These are phyloP conservation scores for Candida ascalaphidarum DNA, from an alignment of 805 yeast species.

Conservation along the genomic window DNA sequence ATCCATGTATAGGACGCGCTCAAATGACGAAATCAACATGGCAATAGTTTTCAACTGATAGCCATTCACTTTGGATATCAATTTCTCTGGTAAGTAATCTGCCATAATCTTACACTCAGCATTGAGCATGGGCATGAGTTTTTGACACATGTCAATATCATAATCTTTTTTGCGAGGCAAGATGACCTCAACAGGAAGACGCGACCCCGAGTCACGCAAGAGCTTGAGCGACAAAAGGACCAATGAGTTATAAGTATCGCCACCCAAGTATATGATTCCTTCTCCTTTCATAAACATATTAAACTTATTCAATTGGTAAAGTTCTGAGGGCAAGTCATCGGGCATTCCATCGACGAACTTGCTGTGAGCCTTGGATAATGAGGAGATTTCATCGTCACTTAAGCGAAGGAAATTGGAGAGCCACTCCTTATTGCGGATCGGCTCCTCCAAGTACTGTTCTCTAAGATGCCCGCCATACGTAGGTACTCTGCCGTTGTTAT, in stretches of 20 bases:
- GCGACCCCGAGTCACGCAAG: conserved; percentile 23
- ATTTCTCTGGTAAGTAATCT: conserved; percentile 24
- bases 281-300: conserved; percentile 25
- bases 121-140: conserved; percentile 22
- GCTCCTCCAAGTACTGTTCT: conserved; percentile 21
- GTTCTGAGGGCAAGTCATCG: conserved; percentile 11
- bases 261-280: conserved; percentile 33
- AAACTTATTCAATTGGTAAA: conserved; percentile 11
- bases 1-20: conserved; percentile 26
- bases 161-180: conserved; percentile 22
- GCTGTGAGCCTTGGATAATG: conserved; percentile 13
- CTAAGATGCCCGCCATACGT: conserved; percentile 27
- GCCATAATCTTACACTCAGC: conserved; percentile 38
- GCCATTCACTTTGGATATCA: conserved; percentile 13
- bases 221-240: conserved; percentile 25
- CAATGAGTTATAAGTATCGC: conserved; percentile 25
- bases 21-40: conserved; percentile 26
- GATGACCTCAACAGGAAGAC: conserved; percentile 29
- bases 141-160: conserved; percentile 24
- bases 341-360: conserved; percentile 14
- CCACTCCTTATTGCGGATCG: conserved; percentile 17
- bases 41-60: conserved; percentile 31
- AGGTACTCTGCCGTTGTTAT: conserved; percentile 18
- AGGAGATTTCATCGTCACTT: conserved; percentile 9
- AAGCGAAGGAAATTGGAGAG: conserved; percentile 14